Evolutionary conservation across 2,329 filamentous ascomycete species (phyloP).

Genomic region (Monosporascus sp.): DNA sequence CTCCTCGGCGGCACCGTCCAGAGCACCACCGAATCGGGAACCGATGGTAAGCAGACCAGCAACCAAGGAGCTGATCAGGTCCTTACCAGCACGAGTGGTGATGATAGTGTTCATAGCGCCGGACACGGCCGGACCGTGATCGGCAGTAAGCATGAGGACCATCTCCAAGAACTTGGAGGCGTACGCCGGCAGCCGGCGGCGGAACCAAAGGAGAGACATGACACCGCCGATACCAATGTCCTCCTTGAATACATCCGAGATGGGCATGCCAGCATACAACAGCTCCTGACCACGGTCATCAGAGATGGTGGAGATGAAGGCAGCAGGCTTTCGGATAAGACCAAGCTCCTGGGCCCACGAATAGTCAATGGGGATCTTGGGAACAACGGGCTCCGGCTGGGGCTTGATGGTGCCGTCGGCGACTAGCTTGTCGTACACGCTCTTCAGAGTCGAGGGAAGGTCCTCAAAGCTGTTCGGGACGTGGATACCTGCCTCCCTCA

Average conservation of each 20-base stretch:
- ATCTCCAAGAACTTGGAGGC: slow-evolving; percentile 99
- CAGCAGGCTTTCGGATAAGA: slow-evolving; percentile 98
- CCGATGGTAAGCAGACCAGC: slow-evolving; percentile 97
- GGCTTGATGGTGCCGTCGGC: slow-evolving; percentile 80
- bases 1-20: slow-evolving; percentile 96
- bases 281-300: slow-evolving; percentile 99
- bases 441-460: slow-evolving; percentile 68
- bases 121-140: slow-evolving; percentile 97
- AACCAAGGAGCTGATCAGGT: slow-evolving; percentile 91
- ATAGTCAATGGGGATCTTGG: slow-evolving; percentile 99
- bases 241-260: slow-evolving; percentile 99
- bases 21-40: slow-evolving; percentile 95
- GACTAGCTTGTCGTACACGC: slow-evolving; percentile 86
- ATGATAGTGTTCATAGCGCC: slow-evolving; percentile 99
- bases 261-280: slow-evolving; percentile 97
- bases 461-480: slow-evolving; percentile 98
- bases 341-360: slow-evolving; percentile 99
- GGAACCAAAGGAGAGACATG: slow-evolving; percentile 99
- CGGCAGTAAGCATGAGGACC: slow-evolving; percentile 99
- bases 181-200: slow-evolving; percentile 89
- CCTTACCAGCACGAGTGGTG: slow-evolving; percentile 98
- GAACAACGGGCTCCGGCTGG: slow-evolving; percentile 81
- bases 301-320: slow-evolving; percentile 99
- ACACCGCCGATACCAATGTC: slow-evolving; percentile 99
- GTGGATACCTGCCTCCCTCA: slow-evolving; percentile 90